Evolutionary conservation across 2,329 filamentous ascomycete species (phyloP), one percentile per base, ranked within the genome.

Genomic region (Monosporascus sp.): DNA sequence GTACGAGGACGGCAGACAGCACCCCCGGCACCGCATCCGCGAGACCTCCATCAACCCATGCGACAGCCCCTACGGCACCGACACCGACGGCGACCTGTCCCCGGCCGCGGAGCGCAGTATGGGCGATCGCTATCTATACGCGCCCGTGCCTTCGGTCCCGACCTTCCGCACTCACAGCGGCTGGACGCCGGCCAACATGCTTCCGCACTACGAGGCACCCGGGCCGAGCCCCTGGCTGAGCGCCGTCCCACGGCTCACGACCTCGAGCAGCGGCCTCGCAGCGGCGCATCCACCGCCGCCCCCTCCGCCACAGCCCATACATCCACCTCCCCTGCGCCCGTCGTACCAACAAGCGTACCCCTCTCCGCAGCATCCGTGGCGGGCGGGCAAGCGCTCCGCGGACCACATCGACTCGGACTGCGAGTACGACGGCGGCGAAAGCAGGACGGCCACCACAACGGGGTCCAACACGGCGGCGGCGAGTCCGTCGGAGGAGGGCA

Each of bases 161-260:
- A 50, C 52, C 14, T 55, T 50, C 27, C 50, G 59, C 24, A 37
- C 45, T 46, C 57, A 58, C 19, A 63, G 60, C 47, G 60, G 63
- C 20, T 68, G 66, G 66, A 65, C 64, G 11, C 63, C 66, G 3
- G 64, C 60, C 17, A 67, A 66, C 49, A 43, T 57, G 50, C 54
- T 55, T 2, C 51, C 55, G 7, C 57, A 61, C 38, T 61, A 66
- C 45, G 60, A 63, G 14, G 31, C 57, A 14, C 57, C 59, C 4
- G 61, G 60, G 6, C 65, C 72, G 2, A 74, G 72, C 52, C 75
- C 74, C 5, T 70, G 72, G 61, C 67, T 78, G 7, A 77, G 72
- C 55, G 74, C 74, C 14, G 70, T 78, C 31, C 75, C 76, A 6
- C 68, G 74, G 20, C 71, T 71, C 55, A 63, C 60, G 20, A 48